Percentiles rank a stretch among this genome's conserved stretches.
These are phyloP conservation scores for Solanum tarapatanum DNA, from an alignment of 257 asterid species.

Conservation along the genomic window DNA sequence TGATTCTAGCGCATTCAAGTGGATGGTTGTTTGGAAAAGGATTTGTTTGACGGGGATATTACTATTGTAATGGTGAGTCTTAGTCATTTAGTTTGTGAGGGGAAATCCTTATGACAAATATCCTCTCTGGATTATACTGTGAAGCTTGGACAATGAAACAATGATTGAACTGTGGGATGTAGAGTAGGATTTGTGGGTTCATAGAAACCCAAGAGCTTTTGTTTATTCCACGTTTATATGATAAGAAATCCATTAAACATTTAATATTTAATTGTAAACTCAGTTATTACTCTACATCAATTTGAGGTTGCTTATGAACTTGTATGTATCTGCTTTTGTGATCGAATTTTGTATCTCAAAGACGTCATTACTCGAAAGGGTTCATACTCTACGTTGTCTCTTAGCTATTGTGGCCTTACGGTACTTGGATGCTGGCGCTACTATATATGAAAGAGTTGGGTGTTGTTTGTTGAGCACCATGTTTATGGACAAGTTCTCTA, in stretches of 20 bases:
- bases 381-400: neutral
- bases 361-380: neutral
- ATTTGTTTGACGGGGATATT: neutral
- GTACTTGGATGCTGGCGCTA: neutral
- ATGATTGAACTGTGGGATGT: neutral
- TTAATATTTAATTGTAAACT: neutral
- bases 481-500: neutral
- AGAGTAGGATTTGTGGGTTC: neutral
- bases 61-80: neutral
- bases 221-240: neutral
- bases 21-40: neutral
- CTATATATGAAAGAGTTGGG: neutral
- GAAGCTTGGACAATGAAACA: neutral
- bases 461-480: neutral
- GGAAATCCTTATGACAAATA: neutral
- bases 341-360: neutral
- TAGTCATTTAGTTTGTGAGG: neutral
- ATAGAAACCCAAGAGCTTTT: neutral
- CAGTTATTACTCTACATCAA: neutral
- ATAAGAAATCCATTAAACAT: neutral
- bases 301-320: neutral
- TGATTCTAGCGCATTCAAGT: neutral
- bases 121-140: neutral
- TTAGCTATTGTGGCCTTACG: neutral
- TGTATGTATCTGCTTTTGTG: neutral